A percentile compares a stretch with the other conserved stretches of the same genome.
Evolutionary conservation across 2,329 filamentous ascomycete genomes (phyloP).

Genomic region (Cladophialophora bantiana): DNA sequence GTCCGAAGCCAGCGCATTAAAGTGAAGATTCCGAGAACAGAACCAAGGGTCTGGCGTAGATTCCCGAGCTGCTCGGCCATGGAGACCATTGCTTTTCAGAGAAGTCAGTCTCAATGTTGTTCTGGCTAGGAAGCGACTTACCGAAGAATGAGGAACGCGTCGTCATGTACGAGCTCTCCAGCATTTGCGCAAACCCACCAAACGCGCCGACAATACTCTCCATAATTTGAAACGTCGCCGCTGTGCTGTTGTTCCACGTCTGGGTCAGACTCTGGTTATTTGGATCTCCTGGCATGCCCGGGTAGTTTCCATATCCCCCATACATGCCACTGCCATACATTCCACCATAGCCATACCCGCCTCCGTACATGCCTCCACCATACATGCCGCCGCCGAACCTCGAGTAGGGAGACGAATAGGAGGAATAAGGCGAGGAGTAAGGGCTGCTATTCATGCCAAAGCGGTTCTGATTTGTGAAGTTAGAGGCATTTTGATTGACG

Average conservation of each 20-base stretch:
- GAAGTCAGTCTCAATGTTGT: slow-evolving; percentile 36
- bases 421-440: slow-evolving; percentile 51
- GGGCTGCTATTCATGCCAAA: slow-evolving; percentile 57
- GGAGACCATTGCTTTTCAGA: slow-evolving; percentile 82
- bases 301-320: slow-evolving; percentile 53
- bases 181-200: slow-evolving; percentile 97
- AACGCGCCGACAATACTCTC: slow-evolving; percentile 97
- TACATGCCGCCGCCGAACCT: slow-evolving; percentile 51
- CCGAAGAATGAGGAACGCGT: slow-evolving; percentile 98
- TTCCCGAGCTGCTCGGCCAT: slow-evolving; percentile 97
- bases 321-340: slow-evolving; percentile 58
- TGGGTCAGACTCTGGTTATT: slow-evolving; percentile 83
- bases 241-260: slow-evolving; percentile 91
- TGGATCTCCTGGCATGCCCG: slow-evolving; percentile 62
- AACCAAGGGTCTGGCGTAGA: slow-evolving; percentile 89
- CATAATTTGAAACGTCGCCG: slow-evolving; percentile 97
- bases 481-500: slow-evolving; percentile 86
- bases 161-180: slow-evolving; percentile 99
- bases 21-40: slow-evolving; percentile 93
- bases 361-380: slow-evolving; percentile 54
- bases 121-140: slow-evolving; percentile 55
- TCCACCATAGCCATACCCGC: slow-evolving; percentile 48
- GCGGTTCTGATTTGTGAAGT: slow-evolving; percentile 72
- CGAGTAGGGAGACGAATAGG: slow-evolving; percentile 50
- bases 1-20: slow-evolving; percentile 94